Conservation (phyloP, 257 asterid genomes). For the Primulina huaijiensis region DNA sequence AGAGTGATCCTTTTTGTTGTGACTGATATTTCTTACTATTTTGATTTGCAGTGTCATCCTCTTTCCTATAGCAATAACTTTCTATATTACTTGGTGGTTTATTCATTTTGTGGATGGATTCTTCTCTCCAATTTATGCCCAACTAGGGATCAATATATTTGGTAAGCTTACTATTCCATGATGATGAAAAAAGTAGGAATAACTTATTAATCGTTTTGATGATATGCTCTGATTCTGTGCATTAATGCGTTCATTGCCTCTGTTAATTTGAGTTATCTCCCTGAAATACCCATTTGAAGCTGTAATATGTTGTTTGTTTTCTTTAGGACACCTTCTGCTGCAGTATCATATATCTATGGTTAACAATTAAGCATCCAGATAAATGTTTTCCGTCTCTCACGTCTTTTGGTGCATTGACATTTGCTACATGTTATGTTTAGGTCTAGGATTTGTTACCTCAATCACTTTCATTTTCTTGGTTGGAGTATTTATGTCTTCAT, state of each 20-base stretch:
- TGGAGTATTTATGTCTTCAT: constrained; percentile 80
- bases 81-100: constrained; percentile 82
- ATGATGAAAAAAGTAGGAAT: constrained; percentile 14
- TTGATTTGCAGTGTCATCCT: constrained; percentile 64
- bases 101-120: constrained; percentile 74
- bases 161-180: constrained; percentile 43
- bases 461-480: constrained; percentile 71
- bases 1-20: constrained; percentile 1
- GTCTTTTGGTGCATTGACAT: constrained; percentile 18
- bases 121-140: constrained; percentile 71
- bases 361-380: constrained; percentile 2
- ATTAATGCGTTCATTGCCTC: constrained; percentile 1
- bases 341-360: background rate
- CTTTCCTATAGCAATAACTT: constrained; percentile 65
- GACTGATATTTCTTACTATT: constrained; percentile 21
- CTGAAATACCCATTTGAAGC: constrained; percentile 6
- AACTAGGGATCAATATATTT: constrained; percentile 61
- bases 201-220: constrained; percentile 10
- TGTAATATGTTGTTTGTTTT: constrained; percentile 10
- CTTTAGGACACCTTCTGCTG: constrained; percentile 8
- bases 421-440: constrained; percentile 32
- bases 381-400: constrained; percentile 4
- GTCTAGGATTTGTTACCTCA: constrained; percentile 76
- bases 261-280: constrained; percentile 11
- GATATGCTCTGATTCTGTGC: constrained; percentile 6